A percentile compares a stretch with the other conserved stretches of the same genome.
These are phyloP conservation scores for Stephania japonica DNA, from an alignment of 164 flowering plant genomes.

Conservation along the genomic window DNA sequence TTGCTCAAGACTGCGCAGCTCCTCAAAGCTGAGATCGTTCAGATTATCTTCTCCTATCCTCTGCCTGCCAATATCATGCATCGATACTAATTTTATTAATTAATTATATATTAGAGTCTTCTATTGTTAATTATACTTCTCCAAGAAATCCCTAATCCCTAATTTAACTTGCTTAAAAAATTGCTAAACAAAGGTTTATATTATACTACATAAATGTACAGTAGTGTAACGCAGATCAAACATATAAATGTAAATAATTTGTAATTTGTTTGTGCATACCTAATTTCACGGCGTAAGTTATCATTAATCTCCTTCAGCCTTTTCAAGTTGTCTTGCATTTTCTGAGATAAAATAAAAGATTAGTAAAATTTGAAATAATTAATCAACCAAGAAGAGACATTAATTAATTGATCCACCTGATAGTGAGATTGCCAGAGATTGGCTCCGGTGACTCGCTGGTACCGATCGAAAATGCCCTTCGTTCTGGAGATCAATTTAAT, in stretches of 20 bases:
- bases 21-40: constrained; percentile 25
- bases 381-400: too few species aligned
- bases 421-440: constrained; percentile 66
- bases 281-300: constrained; percentile 48
- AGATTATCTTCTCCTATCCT: constrained; percentile 44
- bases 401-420: constrained; percentile 38
- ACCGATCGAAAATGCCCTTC: constrained; percentile 50
- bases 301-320: constrained; percentile 44
- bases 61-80: constrained; percentile 31
- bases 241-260: too few species aligned
- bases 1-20: constrained; percentile 43
- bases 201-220: too few species aligned
- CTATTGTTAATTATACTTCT: neutral
- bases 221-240: too few species aligned
- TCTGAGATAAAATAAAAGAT: too few species aligned
- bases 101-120: neutral
- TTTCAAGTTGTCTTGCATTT: constrained; percentile 46
- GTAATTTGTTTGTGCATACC: constrained; percentile 24
- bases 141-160: too few species aligned
- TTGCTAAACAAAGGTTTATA: neutral
- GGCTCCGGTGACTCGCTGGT: constrained; percentile 36
- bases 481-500: constrained; percentile 25
- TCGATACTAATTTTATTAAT: neutral
- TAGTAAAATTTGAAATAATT: too few species aligned
- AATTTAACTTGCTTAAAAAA: too few species aligned